Evolutionary conservation across 2,329 filamentous ascomycete species (phyloP), one percentile per base, ranked within the genome.

Genomic region (Teratosphaeria epicoccoides): DNA sequence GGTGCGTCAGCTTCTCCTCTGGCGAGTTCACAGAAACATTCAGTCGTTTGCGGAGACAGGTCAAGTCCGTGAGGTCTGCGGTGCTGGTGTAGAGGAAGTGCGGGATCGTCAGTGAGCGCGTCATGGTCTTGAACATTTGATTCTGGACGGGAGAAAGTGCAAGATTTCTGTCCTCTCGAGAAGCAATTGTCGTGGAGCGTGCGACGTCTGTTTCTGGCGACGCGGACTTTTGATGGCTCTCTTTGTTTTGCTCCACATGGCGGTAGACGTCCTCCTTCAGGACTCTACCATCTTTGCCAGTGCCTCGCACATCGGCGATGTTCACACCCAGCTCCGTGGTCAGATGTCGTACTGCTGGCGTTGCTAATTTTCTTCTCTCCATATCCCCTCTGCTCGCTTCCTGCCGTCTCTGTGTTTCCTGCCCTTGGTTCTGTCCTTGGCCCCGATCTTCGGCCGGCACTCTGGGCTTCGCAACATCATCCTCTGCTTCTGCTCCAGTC

Each of bases 101-200:
- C 0, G 93, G 93, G 61, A 96, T 97, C 48, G 72, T 81, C 57
- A 98, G 78, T 2, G 91, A 96, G 53, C 83, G 83, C 12, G 91
- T 96, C 93, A 98, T 98, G 54, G 83, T 80, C 73, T 94, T 96
- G 82, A 95, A 97, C 93, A 98, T 98, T 66, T 88, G 85, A 33
- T 80, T 77, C 71, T 97, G 91, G 12, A 87, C 85, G 33, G 83
- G 84, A 11, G 87, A 87, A 55, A 98, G 75, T 52, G 80, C 74
- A 26, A 84, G 76, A 1, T 76, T 70, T 7, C 82, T 85, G 69
- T 97, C 93, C 50, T 76, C 72, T 12, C 68, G 59, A 28, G 70
- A 64, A 44, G 63, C 55, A 11, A 59, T 50, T 46, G 66, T 57
- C 7, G 70, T 61, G 22, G 68, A 46, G 14, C 12, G 9, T 17